Evolutionary conservation across 306 rosid species (phyloP).

Genomic region (Purshia tridentata): DNA sequence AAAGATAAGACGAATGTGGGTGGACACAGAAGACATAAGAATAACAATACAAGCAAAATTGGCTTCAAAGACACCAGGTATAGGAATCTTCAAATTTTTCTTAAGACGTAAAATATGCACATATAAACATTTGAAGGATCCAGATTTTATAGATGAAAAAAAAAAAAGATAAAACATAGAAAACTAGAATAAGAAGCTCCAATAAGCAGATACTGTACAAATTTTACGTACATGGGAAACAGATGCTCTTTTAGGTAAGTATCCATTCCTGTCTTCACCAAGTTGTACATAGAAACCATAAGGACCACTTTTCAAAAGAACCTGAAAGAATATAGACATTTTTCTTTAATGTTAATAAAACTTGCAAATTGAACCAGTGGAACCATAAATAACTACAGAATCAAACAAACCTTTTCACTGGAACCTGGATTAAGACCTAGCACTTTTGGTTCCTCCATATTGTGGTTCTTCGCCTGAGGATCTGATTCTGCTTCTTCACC

Average conservation of each 20-base stretch:
- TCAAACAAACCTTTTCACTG: slow-evolving; percentile 63
- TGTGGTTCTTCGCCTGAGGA: slow-evolving; percentile 24
- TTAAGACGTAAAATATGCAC: not conserved
- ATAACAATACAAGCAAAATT: too few relatives aligned
- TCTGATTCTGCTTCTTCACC: slow-evolving; percentile 70
- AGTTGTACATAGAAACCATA: slow-evolving; percentile 89
- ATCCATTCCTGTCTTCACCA: slow-evolving; percentile 86
- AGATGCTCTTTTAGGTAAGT: slow-evolving; percentile 71
- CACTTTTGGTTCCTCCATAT: slow-evolving; percentile 67
- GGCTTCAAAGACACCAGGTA: too few relatives aligned
- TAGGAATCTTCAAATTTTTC: not conserved
- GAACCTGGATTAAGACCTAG: slow-evolving; percentile 69
- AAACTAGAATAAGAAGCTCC: not conserved
- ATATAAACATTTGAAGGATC: not conserved
- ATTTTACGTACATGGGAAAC: slow-evolving; percentile 64
- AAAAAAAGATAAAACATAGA: not conserved
- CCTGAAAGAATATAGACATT: slow-evolving; percentile 37
- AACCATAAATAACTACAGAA: slow-evolving; percentile 11
- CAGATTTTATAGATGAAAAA: not conserved
- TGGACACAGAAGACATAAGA: too few relatives aligned
- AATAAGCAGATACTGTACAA: not conserved
- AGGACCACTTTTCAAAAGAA: slow-evolving; percentile 87
- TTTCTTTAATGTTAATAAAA: slow-evolving; percentile 12
- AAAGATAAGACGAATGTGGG: too few relatives aligned
- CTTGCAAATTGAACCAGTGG: slow-evolving; percentile 10